Percentiles rank a stretch among this genome's conserved stretches.
Conservation (phyloP, 257 asterid species). For the Salvia splendens region DNA sequence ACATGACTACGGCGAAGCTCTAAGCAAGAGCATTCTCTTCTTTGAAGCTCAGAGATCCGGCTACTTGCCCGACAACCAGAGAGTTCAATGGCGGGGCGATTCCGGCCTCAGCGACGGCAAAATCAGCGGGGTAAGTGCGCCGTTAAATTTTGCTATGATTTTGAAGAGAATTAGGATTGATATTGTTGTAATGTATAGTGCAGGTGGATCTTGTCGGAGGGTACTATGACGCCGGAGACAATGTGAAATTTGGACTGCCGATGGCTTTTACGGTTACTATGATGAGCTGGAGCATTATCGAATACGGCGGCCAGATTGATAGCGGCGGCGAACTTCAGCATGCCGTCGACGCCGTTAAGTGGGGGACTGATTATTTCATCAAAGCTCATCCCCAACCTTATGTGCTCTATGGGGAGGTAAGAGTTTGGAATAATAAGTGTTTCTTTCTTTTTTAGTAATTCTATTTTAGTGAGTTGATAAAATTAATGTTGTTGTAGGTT, state of each 20-base stretch:
- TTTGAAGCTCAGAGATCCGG: constrained; percentile 99
- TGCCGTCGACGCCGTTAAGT: constrained; percentile 84
- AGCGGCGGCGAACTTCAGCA: constrained; percentile 67
- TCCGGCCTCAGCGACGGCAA: constrained; percentile 92
- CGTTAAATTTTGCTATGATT: too few species aligned
- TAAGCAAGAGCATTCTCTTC: constrained; percentile 75
- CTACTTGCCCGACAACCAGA: constrained; percentile 64
- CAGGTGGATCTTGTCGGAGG: constrained; percentile 98
- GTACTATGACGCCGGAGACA: constrained; percentile 96
- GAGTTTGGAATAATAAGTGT: too few species aligned
- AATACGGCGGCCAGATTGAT: constrained; percentile 71
- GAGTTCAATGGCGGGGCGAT: constrained; percentile 89
- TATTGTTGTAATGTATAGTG: background rate
- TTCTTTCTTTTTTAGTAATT: too few species aligned
- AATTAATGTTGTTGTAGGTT: constrained; percentile 49
- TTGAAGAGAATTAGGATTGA: too few species aligned
- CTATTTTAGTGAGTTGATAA: too few species aligned
- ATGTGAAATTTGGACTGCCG: constrained; percentile 89
- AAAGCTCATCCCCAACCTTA: constrained; percentile 89
- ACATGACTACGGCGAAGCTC: constrained; percentile 82
- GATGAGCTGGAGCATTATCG: constrained; percentile 89
- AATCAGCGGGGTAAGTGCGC: constrained; percentile 36
- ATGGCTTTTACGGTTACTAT: constrained; percentile 93
- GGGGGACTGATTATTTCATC: constrained; percentile 96
- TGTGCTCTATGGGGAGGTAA: constrained; percentile 90